Evolutionary conservation across 371 early-diverging fungal genomes (phyloP), one percentile per base, ranked within the genome.

Genomic region (Lichtheimia corymbifera): DNA sequence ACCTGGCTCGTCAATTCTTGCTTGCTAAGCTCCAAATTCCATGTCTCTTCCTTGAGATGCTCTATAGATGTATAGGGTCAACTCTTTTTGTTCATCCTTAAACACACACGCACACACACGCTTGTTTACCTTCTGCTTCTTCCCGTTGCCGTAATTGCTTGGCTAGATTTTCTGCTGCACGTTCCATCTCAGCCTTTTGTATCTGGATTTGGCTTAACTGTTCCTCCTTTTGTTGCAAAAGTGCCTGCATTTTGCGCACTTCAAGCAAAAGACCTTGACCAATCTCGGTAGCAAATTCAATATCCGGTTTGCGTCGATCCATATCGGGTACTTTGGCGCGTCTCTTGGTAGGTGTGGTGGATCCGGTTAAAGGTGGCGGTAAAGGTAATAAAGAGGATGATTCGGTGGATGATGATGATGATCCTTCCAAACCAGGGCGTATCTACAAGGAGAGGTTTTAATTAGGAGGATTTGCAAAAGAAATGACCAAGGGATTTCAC

Each of bases 11-110:
- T 72, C n/a, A 83, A 73, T 49, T 81, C 83, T 63, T 89, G 85
- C 54, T 84, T 86, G 28, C 74, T 74, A 45, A 86, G 67, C 58
- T 87, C 83, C 53, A 83, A 64, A 50, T 87, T 82, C 87, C 85
- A 85, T 47, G 81, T 78, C 30, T 77, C 85, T 60, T 85, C 85
- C 55, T 86, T 83, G 13, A 79, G 70, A n/a, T 74, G 68, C 51
- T 85, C 88, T 77, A 77, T 41, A 20, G 15, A 57, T 14, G 2
- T 3, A 15, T 25, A 50, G 17, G 2, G n/a, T 47, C n/a, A 15
- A 45, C 45, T 6, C 47, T 47, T n/a, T 43, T n/a, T 47, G 18
- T 28, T 50, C 50, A 25, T 25, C 12, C 17, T 59, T 44, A 27
- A 27, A 18, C 20, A 7, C 11, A 28, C 11, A 17, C 18, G 14